phyloP scores from a whole-genome alignment of 2,329 filamentous ascomycete genomes.

The Stachybotrys chartarum region DNA sequence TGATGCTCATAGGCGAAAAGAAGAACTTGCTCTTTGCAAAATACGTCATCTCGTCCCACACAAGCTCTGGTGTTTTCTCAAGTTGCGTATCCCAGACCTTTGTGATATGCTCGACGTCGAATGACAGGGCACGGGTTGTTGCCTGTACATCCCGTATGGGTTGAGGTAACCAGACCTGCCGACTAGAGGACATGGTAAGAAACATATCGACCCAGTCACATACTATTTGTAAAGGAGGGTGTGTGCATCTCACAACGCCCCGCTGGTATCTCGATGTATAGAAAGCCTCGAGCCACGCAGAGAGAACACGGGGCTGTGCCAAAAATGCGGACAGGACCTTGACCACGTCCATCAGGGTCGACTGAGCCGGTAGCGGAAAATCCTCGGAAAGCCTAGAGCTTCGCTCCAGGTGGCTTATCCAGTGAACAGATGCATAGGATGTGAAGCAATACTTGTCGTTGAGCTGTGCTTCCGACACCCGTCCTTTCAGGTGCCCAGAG shows the following conservation, averaged over 20 bases:
- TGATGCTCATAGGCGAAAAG: not conserved
- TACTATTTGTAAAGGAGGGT: not conserved
- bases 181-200: no score
- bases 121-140: not conserved
- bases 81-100: not conserved
- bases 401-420: not conserved
- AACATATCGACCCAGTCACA: not conserved
- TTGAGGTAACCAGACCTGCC: not conserved
- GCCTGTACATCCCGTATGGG: not conserved
- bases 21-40: not conserved
- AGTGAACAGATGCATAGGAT: not conserved
- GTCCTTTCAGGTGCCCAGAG: not conserved
- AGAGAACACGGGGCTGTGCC: not conserved
- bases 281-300: not conserved
- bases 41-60: not conserved
- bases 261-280: not conserved
- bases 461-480: not conserved
- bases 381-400: not conserved
- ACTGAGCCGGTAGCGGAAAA: no score
- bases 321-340: not conserved
- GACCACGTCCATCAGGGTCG: not conserved
- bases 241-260: not conserved
- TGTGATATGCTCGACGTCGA: not conserved
- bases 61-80: not conserved
- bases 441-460: not conserved